These are phyloP conservation scores for Ambrosia hybrid DNA, from an alignment of 140 eudicot genomes.

Conservation along the genomic window DNA sequence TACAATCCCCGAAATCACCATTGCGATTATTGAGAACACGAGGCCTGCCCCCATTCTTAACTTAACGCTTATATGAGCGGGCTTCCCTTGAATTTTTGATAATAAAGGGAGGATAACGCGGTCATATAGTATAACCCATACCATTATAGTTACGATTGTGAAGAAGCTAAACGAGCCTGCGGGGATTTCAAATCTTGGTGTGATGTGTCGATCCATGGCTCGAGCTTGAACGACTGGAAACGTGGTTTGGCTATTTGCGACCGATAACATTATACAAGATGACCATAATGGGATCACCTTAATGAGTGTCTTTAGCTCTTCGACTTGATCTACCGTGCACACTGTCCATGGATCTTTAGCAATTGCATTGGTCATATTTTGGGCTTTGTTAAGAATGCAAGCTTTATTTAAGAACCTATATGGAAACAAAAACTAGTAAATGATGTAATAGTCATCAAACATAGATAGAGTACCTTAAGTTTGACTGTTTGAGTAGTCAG, in stretches of 20 bases:
- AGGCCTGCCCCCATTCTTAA: slow-evolving; percentile 46
- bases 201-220: slow-evolving; percentile 41
- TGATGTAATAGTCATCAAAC: neutral
- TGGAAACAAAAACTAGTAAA: neutral
- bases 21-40: slow-evolving; percentile 16
- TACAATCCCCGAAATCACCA: slow-evolving; percentile 32
- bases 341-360: slow-evolving; percentile 31
- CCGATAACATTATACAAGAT: slow-evolving; percentile 35
- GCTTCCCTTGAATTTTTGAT: slow-evolving; percentile 31
- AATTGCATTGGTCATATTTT: slow-evolving; percentile 13
- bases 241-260: slow-evolving; percentile 31
- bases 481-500: too few relatives aligned
- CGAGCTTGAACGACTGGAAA: slow-evolving; percentile 46
- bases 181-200: slow-evolving; percentile 36
- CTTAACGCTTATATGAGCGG: slow-evolving; percentile 30
- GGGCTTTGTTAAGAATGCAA: slow-evolving; percentile 26
- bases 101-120: slow-evolving; percentile 34
- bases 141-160: slow-evolving; percentile 32
- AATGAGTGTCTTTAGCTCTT: slow-evolving; percentile 41
- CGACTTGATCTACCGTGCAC: slow-evolving; percentile 41
- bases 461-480: neutral
- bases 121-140: slow-evolving; percentile 42
- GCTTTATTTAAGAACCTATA: slow-evolving; percentile 46
- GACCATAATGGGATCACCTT: slow-evolving; percentile 43
- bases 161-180: slow-evolving; percentile 38